Base-by-base conservation (phyloP, 768 basidiomycete species). In the Russula sp. region DNA sequence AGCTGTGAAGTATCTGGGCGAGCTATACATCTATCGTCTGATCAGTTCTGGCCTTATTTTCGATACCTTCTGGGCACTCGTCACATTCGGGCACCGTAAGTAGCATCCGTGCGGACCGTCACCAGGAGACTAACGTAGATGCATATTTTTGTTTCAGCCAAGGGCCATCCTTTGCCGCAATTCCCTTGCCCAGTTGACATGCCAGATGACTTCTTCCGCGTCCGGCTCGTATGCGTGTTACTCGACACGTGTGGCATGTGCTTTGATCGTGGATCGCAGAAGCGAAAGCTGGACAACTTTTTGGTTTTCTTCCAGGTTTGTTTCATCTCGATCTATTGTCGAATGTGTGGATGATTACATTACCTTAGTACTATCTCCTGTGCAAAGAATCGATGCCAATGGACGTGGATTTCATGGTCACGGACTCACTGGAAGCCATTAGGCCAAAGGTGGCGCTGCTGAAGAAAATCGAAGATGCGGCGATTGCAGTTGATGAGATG, bases 331-430 rank as follows among this genome's bases (percentile, higher is more conserved):
- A 35, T 34, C 32, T 31, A 11, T 48, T 40, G 6, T 18, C 7
- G 31, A 13, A 5, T 18, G 10, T 34, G 54, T 56, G 64, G n/a
- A 68, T 55, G 14, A 39, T 47, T 32, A 34, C 42, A 42, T 18
- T 0, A 58, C 7, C 31, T 55, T 63, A 87, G 84, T 87, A 94
- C 62, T 99, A 98, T 73, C 79, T 90, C 16, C 79, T 87, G n/a
- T 91, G 90, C 77, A 99, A 99, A 75, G 82, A 86, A 50, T 78
- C 85, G 27, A 73, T 95, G n/a, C 88, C 97, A 0, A 95, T 98
- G 94, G 97, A 99, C 66, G 89, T 97, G 11, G 95, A 97, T 57
- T 99, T 98, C 75, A 96, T 98, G 93, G 74, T 97, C 7, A 85
- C 86, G 0, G 97, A 99, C 73, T 97, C 96, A 1, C 74, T 99